Conservation (phyloP, 768 basidiomycete species). For the Phaffia australis region DNA sequence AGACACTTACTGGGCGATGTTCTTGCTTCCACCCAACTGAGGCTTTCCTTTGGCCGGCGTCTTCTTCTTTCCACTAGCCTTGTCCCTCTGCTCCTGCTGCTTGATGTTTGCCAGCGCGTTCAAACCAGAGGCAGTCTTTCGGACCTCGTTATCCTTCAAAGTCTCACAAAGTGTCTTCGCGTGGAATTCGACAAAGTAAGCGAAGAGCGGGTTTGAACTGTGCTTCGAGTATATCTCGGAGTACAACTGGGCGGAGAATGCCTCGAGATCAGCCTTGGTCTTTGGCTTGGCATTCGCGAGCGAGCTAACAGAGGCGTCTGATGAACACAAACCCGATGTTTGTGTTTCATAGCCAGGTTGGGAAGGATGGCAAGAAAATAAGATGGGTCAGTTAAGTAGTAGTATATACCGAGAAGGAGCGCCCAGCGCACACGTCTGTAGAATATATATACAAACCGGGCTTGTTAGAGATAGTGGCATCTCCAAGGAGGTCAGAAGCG, state of each 20-base stretch:
- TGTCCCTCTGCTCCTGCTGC: constrained; percentile 78
- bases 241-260: constrained; percentile 62
- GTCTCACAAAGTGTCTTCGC: constrained; percentile 62
- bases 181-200: constrained; percentile 72
- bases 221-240: constrained; percentile 66
- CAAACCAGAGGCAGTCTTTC: constrained; percentile 73
- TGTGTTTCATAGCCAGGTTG: too few relatives aligned
- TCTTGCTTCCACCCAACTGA: constrained; percentile 59
- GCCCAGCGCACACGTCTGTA: too few relatives aligned
- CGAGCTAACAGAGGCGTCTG: too few relatives aligned
- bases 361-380: too few relatives aligned
- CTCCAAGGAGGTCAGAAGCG: constrained; percentile 69
- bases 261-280: constrained; percentile 76
- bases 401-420: too few relatives aligned
- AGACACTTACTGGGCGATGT: constrained; percentile 47
- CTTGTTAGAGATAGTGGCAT: constrained; percentile 42
- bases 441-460: constrained; percentile 24
- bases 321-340: too few relatives aligned
- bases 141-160: constrained; percentile 78
- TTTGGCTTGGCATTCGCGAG: constrained; percentile 48
- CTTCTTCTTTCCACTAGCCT: constrained; percentile 83
- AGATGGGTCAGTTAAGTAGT: too few relatives aligned
- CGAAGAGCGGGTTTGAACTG: constrained; percentile 68
- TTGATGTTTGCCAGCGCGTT: constrained; percentile 90
- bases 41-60: constrained; percentile 61